A percentile compares a stretch with the other conserved stretches of the same genome.
phyloP scores from a whole-genome alignment of 176 grass and related monocot species.

The Canna indica region DNA sequence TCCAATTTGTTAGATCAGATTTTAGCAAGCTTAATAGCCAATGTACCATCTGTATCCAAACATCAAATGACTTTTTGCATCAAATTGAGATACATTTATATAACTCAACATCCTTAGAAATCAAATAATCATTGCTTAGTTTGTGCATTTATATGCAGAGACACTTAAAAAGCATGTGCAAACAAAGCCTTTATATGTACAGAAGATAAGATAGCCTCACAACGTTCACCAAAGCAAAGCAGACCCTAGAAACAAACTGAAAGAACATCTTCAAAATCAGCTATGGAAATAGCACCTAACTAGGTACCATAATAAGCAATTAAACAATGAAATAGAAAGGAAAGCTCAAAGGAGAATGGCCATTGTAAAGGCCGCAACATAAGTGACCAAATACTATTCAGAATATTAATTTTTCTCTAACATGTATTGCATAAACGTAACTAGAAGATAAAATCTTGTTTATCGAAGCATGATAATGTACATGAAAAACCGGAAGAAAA shows the following conservation, averaged over 20 bases:
- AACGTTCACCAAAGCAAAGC: not conserved
- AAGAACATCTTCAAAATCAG: not conserved
- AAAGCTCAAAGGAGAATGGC: not conserved
- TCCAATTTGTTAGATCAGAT: no score
- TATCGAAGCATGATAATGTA: no score
- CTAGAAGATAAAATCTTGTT: not conserved
- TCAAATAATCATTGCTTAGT: no score
- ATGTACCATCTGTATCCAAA: no score
- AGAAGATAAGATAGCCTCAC: not conserved
- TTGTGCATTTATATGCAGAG: no score
- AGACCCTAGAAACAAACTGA: not conserved
- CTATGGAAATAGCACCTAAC: not conserved
- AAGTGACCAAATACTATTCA: not conserved
- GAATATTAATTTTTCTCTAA: not conserved
- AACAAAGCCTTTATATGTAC: not conserved
- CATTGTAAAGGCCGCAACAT: not conserved
- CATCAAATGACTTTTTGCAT: no score
- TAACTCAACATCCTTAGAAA: no score
- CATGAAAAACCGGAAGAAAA: no score
- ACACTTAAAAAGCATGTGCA: not conserved
- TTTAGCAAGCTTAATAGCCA: no score
- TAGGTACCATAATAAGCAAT: not conserved
- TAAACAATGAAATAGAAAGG: not conserved
- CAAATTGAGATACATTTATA: no score
- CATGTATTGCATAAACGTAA: not conserved